Percentiles rank a stretch among this genome's conserved stretches.
Evolutionary conservation across 148 eudicot species (phyloP).

Genomic region (Bassia scoparia): DNA sequence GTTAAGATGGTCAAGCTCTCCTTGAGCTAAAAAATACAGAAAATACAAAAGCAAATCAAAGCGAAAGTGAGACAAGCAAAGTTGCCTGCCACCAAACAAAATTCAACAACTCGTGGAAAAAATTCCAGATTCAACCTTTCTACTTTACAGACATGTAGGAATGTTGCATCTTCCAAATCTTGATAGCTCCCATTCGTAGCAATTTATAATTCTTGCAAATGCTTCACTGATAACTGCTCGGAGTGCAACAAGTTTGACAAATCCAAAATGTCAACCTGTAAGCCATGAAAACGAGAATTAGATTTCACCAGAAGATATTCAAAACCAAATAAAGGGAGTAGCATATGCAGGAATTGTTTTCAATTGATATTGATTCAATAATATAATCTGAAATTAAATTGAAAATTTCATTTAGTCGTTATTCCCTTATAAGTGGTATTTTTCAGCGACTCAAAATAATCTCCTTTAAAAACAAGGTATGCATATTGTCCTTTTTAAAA

Average conservation of each 20-base stretch:
- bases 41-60: not conserved
- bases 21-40: not conserved
- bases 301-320: not conserved
- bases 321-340: not conserved
- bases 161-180: conserved; percentile 57
- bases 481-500: no score
- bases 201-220: conserved; percentile 26
- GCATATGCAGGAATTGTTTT: not conserved
- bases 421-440: no score
- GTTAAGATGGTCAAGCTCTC: no score
- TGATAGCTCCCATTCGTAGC: conserved; percentile 28
- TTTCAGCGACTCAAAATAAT: no score
- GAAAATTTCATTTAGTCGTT: no score
- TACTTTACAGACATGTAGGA: conserved; percentile 52
- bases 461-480: no score
- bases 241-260: conserved; percentile 68
- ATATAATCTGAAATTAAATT: not conserved
- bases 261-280: conserved; percentile 84
- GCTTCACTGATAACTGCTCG: conserved; percentile 60
- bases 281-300: conserved; percentile 8
- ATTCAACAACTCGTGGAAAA: conserved; percentile 79
- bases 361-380: not conserved
- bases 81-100: conserved; percentile 98
- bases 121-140: conserved; percentile 82
- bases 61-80: not conserved